These are phyloP conservation scores for Komagataella phaffii DNA, from an alignment of 805 yeast species.

Conservation along the genomic window DNA sequence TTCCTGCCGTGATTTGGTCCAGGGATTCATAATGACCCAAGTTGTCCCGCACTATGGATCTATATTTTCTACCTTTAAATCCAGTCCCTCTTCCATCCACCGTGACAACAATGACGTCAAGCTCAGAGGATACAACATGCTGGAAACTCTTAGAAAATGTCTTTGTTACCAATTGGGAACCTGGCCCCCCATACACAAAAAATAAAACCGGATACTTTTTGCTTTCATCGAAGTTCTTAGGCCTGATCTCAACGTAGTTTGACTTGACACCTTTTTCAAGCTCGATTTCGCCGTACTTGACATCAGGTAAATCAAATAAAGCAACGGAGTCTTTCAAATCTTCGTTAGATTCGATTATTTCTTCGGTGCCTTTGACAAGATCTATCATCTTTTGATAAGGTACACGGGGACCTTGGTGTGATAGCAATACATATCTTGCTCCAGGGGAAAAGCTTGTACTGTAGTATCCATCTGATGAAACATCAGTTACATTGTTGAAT, in stretches of 20 bases:
- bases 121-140: constrained; percentile 61
- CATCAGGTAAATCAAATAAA: constrained; percentile 44
- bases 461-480: constrained; percentile 49
- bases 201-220: constrained; percentile 76
- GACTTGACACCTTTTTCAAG: constrained; percentile 28
- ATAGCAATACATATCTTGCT: constrained; percentile 52
- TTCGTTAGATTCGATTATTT: constrained; percentile 32
- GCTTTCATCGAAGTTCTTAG: constrained; percentile 50
- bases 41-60: constrained; percentile 68
- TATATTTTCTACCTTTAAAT: constrained; percentile 63
- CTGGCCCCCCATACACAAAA: constrained; percentile 93
- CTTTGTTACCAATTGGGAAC: constrained; percentile 69
- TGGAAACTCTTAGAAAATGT: constrained; percentile 50
- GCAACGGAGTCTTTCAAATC: constrained; percentile 23
- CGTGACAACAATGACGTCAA: constrained; percentile 78
- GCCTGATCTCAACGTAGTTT: constrained; percentile 67
- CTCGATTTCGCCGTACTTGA: constrained; percentile 35
- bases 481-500: constrained; percentile 30
- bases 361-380: constrained; percentile 25
- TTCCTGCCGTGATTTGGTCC: constrained; percentile 84
- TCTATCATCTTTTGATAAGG: constrained; percentile 70
- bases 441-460: constrained; percentile 71
- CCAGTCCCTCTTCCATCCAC: constrained; percentile 98
- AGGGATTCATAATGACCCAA: constrained; percentile 72
- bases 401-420: constrained; percentile 66